These are phyloP conservation scores for Pichia sp. DNA, from an alignment of 1,139 yeast species.

Conservation along the genomic window DNA sequence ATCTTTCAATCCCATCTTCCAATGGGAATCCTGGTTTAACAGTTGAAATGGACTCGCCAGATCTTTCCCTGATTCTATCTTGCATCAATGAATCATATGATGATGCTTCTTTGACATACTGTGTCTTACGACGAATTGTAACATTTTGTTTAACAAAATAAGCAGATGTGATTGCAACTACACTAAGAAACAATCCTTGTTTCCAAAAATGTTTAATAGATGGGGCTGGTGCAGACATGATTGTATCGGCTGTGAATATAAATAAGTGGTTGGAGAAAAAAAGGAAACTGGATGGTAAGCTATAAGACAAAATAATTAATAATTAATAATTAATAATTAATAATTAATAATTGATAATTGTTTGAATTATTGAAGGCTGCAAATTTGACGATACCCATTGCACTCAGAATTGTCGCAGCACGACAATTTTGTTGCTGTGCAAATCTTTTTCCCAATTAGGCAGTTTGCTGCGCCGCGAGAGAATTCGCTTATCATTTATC, in stretches of 20 bases:
- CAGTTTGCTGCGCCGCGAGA: not conserved
- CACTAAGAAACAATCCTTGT: conserved; percentile 25
- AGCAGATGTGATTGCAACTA: conserved; percentile 28
- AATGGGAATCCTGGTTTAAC: conserved; percentile 40
- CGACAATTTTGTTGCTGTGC: not conserved
- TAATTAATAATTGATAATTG: too few relatives aligned
- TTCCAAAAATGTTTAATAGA: conserved; percentile 27
- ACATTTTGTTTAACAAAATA: conserved; percentile 30
- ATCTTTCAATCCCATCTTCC: conserved; percentile 22
- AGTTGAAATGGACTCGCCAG: conserved; percentile 28
- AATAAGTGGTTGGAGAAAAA: not conserved
- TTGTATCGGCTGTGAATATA: not conserved
- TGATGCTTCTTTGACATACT: conserved; percentile 30
- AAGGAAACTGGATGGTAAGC: too few relatives aligned
- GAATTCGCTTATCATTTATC: not conserved
- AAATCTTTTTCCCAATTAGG: not conserved
- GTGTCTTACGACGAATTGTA: conserved; percentile 29
- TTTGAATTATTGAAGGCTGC: not conserved
- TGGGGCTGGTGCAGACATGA: conserved; percentile 21
- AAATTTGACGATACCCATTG: not conserved
- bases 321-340: too few relatives aligned
- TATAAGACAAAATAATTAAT: too few relatives aligned
- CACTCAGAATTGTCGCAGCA: not conserved
- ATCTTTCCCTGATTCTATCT: conserved; percentile 17
- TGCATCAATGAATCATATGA: conserved; percentile 27